Conservation (phyloP, 768 basidiomycete genomes). For the Kwoniella sp. region DNA sequence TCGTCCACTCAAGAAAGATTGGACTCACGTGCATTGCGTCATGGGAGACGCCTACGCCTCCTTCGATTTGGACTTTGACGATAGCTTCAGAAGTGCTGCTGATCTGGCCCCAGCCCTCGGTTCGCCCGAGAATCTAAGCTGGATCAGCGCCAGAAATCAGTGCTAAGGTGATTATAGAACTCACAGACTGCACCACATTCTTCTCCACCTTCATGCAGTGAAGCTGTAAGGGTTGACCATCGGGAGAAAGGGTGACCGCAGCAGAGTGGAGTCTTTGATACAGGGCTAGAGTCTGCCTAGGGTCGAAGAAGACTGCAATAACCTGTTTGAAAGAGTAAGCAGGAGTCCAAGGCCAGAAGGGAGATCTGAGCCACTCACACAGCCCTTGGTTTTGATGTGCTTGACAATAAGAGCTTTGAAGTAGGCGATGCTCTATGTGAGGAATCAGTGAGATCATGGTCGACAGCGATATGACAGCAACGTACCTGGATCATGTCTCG, state of each 20-base stretch:
- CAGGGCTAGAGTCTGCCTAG: slow-evolving; percentile 37
- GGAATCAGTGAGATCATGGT: too few species aligned
- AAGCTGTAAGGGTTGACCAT: slow-evolving; percentile 18
- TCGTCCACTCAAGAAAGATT: neutral
- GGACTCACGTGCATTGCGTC: slow-evolving; percentile 29
- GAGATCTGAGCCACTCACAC: slow-evolving; percentile 17
- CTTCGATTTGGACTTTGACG: slow-evolving; percentile 30
- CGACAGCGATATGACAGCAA: too few species aligned
- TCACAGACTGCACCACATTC: slow-evolving; percentile 31
- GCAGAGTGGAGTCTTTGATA: slow-evolving; percentile 20
- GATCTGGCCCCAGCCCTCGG: slow-evolving; percentile 18
- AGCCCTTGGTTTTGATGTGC: slow-evolving; percentile 30
- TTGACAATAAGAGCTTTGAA: slow-evolving; percentile 75
- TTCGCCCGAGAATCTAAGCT: slow-evolving; percentile 14
- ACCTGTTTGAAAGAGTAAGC: slow-evolving; percentile 24
- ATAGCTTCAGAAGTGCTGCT: slow-evolving; percentile 29
- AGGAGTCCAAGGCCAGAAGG: neutral
- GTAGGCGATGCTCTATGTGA: slow-evolving; percentile 76
- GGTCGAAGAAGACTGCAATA: slow-evolving; percentile 42
- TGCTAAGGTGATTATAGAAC: neutral
- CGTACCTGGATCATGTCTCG: slow-evolving; percentile 22
- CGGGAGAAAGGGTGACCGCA: slow-evolving; percentile 17
- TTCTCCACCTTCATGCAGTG: slow-evolving; percentile 40
- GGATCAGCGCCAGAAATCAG: neutral
- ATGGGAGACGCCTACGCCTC: slow-evolving; percentile 10